A percentile compares a stretch with the other conserved stretches of the same genome.
These are phyloP conservation scores for Calonectria pseudoreteaudii DNA, from an alignment of 2,329 filamentous ascomycete species.

Conservation along the genomic window DNA sequence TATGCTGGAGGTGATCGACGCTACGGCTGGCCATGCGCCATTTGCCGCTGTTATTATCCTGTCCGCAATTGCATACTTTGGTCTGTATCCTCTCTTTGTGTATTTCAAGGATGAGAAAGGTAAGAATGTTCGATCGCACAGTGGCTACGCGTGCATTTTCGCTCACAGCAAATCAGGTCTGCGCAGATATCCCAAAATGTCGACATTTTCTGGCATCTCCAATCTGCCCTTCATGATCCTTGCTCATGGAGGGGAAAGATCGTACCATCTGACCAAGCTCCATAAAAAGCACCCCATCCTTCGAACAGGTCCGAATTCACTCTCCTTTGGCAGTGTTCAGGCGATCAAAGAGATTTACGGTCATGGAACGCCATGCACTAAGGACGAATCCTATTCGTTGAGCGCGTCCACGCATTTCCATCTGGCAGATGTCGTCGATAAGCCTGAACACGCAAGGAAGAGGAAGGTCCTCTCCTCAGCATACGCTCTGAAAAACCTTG, in stretches of 20 bases:
- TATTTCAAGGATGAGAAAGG: not conserved
- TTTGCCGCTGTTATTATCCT: not conserved
- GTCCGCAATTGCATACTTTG: not conserved
- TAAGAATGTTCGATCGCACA: not conserved
- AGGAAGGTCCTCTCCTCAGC: not conserved
- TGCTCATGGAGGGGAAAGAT: not conserved
- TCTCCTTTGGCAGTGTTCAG: not conserved
- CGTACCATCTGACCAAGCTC: not conserved
- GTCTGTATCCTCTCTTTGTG: not conserved
- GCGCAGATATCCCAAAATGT: not conserved
- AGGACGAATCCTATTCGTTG: not conserved
- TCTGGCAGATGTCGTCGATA: not conserved
- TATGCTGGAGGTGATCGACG: not conserved
- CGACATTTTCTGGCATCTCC: not conserved
- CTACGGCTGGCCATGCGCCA: not conserved
- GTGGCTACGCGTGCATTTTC: not conserved
- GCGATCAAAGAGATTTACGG: not conserved
- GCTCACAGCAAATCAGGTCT: not conserved
- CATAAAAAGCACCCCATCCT: not conserved
- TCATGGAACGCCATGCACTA: not conserved
- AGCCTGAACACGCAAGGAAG: not conserved
- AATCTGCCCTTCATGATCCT: not conserved
- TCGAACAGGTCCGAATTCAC: not conserved
- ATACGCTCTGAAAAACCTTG: not conserved
- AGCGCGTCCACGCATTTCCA: not conserved